Evolutionary conservation across 2,329 filamentous ascomycete species (phyloP).

Genomic region (Niveomyces coronatus): DNA sequence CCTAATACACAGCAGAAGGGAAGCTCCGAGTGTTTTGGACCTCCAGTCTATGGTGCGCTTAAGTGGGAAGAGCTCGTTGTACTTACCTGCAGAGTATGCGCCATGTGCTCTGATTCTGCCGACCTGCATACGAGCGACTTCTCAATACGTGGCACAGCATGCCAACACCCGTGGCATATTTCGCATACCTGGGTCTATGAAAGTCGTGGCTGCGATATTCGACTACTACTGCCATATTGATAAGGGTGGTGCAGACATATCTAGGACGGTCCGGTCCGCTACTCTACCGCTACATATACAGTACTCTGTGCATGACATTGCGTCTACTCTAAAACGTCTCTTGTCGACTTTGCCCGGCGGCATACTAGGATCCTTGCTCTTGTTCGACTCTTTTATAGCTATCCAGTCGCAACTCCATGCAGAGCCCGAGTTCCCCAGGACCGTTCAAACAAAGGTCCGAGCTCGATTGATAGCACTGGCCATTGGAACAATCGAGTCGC

Average conservation of each 20-base stretch:
- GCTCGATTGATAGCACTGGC: constrained; percentile 56
- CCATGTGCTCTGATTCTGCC: constrained; percentile 48
- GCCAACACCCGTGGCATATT: constrained; percentile 49
- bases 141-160: constrained; percentile 52
- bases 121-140: constrained; percentile 55
- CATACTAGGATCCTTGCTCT: constrained; percentile 49
- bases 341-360: constrained; percentile 53
- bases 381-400: constrained; percentile 53
- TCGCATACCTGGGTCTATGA: constrained; percentile 49
- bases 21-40: constrained; percentile 37
- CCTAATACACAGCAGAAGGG: constrained; percentile 31
- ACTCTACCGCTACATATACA: constrained; percentile 51
- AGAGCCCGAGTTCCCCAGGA: constrained; percentile 40
- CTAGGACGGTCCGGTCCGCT: constrained; percentile 47
- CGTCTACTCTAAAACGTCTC: constrained; percentile 57
- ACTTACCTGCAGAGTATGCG: constrained; percentile 49
- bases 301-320: constrained; percentile 52
- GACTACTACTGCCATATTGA: constrained; percentile 49
- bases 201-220: constrained; percentile 47
- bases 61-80: constrained; percentile 51
- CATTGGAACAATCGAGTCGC: constrained; percentile 47
- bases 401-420: constrained; percentile 46
- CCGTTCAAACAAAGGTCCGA: constrained; percentile 45
- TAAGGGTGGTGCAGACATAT: constrained; percentile 37
- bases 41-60: constrained; percentile 51